Base-by-base conservation (phyloP, 495 filamentous ascomycete species). In the Aspergillus funiculosus region DNA sequence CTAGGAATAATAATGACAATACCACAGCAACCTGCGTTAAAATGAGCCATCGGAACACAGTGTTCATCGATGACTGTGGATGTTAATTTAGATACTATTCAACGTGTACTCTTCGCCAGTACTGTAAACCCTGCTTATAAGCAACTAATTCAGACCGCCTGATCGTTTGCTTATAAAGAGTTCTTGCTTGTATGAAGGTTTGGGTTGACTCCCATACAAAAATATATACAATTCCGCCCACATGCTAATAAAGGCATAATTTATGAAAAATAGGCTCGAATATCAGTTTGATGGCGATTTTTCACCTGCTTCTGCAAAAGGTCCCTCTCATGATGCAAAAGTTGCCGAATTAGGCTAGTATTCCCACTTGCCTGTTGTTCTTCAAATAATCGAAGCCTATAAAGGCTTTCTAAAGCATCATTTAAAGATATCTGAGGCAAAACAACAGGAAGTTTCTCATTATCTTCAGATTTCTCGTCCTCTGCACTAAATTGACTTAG, bases 291-390 rank as follows among this genome's bases (percentile, higher is more conserved):
- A 19, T 18, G 5, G 6, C 32, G 31, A 36, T 11, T n/a, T 3
- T 19, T 17, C 5, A 13, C 8, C 8, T 38, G 24, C 7, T 20
- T 38, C 13, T 30, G 8, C 14, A 46, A 38, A 38, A 38, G 13
- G n/a, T n/a, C n/a, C n/a, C n/a, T 36, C 39, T 56, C 53, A 25
- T 53, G 39, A n/a, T 34, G 21, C 5, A 28, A 27, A 28, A 56
- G 38, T 25, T n/a, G 22, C 18, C 28, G 36, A 14, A 56, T 42
- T n/a, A 56, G 17, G 11, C 25, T 49, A 4, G 11, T 39, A 22
- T 47, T 39, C 3, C 51, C 41, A 17, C 38, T 39, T 4, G 18
- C 11, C 31, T 57, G 54, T 38, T 57, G 51, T 26, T 50, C 54
- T 37, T 53, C 46, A 30, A 37, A 43, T 11, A 42, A 29, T 3